Base-by-base conservation (phyloP, 805 yeast genomes). In the Candida xyloterini region DNA sequence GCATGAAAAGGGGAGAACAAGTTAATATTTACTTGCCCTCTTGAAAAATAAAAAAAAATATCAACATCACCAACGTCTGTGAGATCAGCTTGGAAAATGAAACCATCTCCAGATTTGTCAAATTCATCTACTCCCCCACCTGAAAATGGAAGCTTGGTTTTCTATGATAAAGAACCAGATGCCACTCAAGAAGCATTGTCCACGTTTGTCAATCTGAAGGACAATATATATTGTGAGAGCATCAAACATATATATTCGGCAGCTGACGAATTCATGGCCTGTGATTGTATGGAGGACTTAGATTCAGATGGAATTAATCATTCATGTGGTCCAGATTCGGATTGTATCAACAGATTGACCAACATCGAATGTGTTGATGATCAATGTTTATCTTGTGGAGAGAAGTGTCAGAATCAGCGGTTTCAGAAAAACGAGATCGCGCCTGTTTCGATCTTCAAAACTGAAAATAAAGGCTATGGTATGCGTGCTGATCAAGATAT, bases 291-390 rank as follows among this genome's bases (percentile, higher is more conserved):
- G 30, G 85, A 73, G 59, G 71, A 69, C 14, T 9, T 38, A 2
- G 70, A 62, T 36, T 68, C 65, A 4, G 53, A 59, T 23, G 74
- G 67, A 1, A 67, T 65, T 39, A 78, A 78, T 50, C 33, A 55
- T 10, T 95, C 97, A 1, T 91, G 99, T 71, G 86, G 80, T 24
- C 86, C 83, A 22, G 80, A 81, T 47, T 82, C 93, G 11, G 89
- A 84, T 59, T 91, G 99, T 73, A 89, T 93, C 53, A 91, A 91
- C 63, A 67, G 98, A 36, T 74, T 89, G 36, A 93, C 98, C 0
- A 84, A 89, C 27, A 89, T 91, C 34, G 99, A 91, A 63, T 91
- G 99, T 74, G 74, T 80, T 2, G 77, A 82, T 55, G 84, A 71
- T 14, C 68, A 72, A 34, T 76, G 86, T 55, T 65, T 71, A 11